Conservation (phyloP, 169 alveolate genomes). For the Plasmodium blacklocki region DNA sequence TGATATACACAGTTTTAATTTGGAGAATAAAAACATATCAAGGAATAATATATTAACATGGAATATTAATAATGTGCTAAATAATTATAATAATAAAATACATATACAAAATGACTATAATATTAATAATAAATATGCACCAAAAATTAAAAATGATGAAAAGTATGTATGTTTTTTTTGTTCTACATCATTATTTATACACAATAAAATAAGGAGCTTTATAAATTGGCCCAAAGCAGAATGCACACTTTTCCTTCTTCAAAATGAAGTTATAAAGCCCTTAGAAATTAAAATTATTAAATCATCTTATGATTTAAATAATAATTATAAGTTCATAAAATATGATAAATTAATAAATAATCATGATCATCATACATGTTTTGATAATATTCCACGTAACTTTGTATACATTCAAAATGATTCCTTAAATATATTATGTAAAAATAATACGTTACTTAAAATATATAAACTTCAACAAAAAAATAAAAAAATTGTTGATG, state of each 20-base stretch:
- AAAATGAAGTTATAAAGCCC: constrained; percentile 8
- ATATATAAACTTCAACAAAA: constrained; percentile 53
- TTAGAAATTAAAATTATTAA: constrained; percentile 56
- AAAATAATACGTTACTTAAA: constrained; percentile 41
- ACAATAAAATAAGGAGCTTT: constrained; percentile 54
- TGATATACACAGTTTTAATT: too few species aligned
- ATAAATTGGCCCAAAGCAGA: constrained; percentile 74
- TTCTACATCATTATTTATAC: constrained; percentile 37
- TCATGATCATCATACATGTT: constrained; percentile 32
- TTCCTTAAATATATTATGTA: constrained; percentile 38
- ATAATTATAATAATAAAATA: too few species aligned
- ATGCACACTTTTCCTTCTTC: constrained; percentile 43
- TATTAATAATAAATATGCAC: constrained; percentile 20
- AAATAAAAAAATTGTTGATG: constrained; percentile 66
- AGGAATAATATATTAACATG: too few species aligned
- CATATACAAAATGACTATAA: too few species aligned
- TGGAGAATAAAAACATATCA: too few species aligned
- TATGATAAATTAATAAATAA: not conserved
- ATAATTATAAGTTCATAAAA: not conserved
- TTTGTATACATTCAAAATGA: constrained; percentile 23
- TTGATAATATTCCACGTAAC: constrained; percentile 49
- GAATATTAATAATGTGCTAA: too few species aligned
- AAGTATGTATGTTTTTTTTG: constrained; percentile 61
- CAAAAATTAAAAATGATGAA: constrained; percentile 66
- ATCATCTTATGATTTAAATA: constrained; percentile 28